Evolutionary conservation across 345 rosid genomes (phyloP), one percentile per base, ranked within the genome.

Genomic region (Pelargonium nanum): DNA sequence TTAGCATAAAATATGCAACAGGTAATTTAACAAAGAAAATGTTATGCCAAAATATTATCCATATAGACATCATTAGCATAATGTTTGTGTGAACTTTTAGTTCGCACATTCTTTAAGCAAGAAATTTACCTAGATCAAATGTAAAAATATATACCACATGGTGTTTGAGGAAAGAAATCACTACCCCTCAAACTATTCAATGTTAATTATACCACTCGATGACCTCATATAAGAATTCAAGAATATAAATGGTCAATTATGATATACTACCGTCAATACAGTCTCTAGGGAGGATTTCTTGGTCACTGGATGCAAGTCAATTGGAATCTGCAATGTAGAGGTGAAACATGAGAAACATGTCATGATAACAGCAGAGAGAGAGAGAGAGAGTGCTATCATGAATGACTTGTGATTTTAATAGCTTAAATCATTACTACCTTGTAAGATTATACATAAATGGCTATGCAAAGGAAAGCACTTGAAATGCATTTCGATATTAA

Each of bases 231-330:
- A 40, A 17, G 16, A 60, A 62, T 25, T 55, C 20, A 24, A 66
- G 51, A 65, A 15, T 17, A 8, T 24, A 65, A 68, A 67, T 20
- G 68, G 19, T 16, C 15, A 61, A 58, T 58, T 26, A 57, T 24
- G 65, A 24, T 68, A 68, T 50, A 63, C 25, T 89, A 93, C 99
- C 95, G 99, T 93, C 63, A 93, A 72, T 72, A 93, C 99, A 56
- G 99, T 93, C 84, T 93, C 99, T 78, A 93, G 70, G 23, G 99
- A 51, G 69, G 99, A 93, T 75, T 89, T 93, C 60, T 84, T 78
- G 48, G 99, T 93, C 61, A 73, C 94, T 16, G 94, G 97, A 85
- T 93, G 99, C 77, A 93, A 68, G 68, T 87, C 99, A n/a, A 77
- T 89, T 16, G 99, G 99, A 80, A 93, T 93, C 99, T 93, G 85